Evolutionary conservation across 768 basidiomycete species (phyloP).

Genomic region (Cantharellus anzutake): DNA sequence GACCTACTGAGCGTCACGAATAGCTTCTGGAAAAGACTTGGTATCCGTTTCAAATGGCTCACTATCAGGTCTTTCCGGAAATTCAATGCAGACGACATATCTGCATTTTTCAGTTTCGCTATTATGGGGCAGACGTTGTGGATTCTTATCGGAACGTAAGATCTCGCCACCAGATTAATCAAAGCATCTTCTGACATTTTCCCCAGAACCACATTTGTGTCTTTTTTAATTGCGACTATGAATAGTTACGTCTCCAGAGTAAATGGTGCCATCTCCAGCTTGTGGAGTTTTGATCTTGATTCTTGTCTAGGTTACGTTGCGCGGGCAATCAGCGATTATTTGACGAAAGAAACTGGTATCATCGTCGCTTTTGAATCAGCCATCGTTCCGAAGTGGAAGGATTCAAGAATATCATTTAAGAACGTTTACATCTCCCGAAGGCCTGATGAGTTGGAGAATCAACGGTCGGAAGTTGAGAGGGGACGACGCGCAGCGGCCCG

Average conservation of each 20-base stretch:
- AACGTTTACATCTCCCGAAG: constrained; percentile 88
- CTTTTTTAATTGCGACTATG: constrained; percentile 71
- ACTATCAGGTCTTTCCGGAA: constrained; percentile 85
- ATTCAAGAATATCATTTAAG: constrained; percentile 88
- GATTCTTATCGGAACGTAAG: constrained; percentile 88
- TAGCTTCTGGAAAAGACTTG: constrained; percentile 76
- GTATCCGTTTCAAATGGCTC: constrained; percentile 94
- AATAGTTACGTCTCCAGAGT: constrained; percentile 83
- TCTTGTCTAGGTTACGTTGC: constrained; percentile 54
- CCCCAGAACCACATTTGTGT: constrained; percentile 77
- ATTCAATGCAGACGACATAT: constrained; percentile 93
- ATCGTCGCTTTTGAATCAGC: constrained; percentile 94
- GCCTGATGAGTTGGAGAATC: constrained; percentile 17
- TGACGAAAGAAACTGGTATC: constrained; percentile 84
- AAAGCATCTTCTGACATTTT: not conserved
- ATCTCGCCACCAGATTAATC: not conserved
- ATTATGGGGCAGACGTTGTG: constrained; percentile 89
- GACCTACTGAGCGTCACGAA: constrained; percentile 75
- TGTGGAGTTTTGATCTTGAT: constrained; percentile 1
- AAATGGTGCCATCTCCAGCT: constrained; percentile 9
- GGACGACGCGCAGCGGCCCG: constrained; percentile 30
- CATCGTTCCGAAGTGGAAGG: constrained; percentile 95
- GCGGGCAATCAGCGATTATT: constrained; percentile 71
- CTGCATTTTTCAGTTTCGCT: constrained; percentile 91
- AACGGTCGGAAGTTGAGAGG: constrained; percentile 9